phyloP scores from a whole-genome alignment of 371 early-diverging fungal genomes.

The Circinella minor region DNA sequence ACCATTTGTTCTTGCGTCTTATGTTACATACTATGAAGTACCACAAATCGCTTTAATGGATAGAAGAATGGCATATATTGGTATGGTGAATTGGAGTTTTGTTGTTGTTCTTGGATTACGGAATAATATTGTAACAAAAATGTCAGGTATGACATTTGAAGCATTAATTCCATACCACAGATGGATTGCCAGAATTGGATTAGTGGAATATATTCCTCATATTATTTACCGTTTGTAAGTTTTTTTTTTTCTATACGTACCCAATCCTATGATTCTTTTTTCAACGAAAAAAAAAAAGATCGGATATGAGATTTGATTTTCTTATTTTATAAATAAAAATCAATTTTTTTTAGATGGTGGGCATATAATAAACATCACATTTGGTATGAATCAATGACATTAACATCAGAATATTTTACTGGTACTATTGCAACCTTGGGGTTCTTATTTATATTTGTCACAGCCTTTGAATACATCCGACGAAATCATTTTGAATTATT shows the following conservation, averaged over 20 bases:
- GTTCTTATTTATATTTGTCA: conserved; percentile 41
- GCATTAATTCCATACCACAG: conserved; percentile 47
- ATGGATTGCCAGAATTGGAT: conserved; percentile 43
- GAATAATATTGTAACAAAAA: conserved; percentile 39
- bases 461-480: conserved; percentile 41
- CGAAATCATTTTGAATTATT: conserved; percentile 46
- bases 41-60: conserved; percentile 31
- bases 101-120: conserved; percentile 44
- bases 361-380: conserved; percentile 18
- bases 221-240: conserved; percentile 48
- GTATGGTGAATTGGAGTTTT: conserved; percentile 45
- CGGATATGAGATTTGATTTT: too few relatives aligned
- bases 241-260: not conserved
- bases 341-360: conserved; percentile 13
- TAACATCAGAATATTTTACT: conserved; percentile 31
- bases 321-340: not conserved
- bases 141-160: conserved; percentile 48
- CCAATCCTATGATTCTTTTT: too few relatives aligned
- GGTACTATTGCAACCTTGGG: conserved; percentile 41
- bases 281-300: too few relatives aligned
- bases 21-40: conserved; percentile 7
- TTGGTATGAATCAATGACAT: conserved; percentile 9
- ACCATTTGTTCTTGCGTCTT: conserved; percentile 20
- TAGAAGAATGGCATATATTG: conserved; percentile 43
- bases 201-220: conserved; percentile 42